Percentiles rank a stretch among this genome's conserved stretches.
Conservation (phyloP, 768 basidiomycete genomes). For the Termitomyces sp. region DNA sequence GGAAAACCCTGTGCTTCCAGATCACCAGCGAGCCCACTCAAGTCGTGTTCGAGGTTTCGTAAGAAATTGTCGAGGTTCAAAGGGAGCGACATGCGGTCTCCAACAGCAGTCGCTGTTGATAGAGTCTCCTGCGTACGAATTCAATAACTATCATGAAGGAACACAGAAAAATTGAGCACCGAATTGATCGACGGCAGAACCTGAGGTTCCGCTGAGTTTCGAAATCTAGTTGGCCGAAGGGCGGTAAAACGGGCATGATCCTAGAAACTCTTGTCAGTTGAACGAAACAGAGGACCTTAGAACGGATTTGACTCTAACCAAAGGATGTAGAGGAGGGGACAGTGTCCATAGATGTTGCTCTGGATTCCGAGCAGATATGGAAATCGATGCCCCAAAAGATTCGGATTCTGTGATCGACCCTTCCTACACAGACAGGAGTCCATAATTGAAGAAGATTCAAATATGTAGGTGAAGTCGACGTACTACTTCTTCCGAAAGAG, state of each 20-base stretch:
- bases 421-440: not conserved
- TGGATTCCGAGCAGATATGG: not conserved
- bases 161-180: not conserved
- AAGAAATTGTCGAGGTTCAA: not conserved
- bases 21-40: not conserved
- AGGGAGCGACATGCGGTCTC: not conserved
- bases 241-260: not conserved
- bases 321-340: not conserved
- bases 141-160: not conserved
- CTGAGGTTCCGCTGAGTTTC: not conserved
- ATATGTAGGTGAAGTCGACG: too few relatives aligned
- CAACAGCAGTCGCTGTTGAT: not conserved
- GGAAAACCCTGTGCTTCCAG: not conserved
- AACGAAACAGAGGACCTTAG: not conserved
- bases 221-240: not conserved
- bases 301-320: not conserved
- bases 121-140: not conserved
- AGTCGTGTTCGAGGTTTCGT: not conserved
- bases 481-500: not conserved
- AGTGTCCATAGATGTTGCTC: not conserved
- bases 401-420: not conserved
- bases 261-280: too few relatives aligned
- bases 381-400: not conserved
- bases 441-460: not conserved
- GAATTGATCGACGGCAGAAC: not conserved